Conservation (phyloP, 768 basidiomycete genomes). For the Boletellus sp. region DNA sequence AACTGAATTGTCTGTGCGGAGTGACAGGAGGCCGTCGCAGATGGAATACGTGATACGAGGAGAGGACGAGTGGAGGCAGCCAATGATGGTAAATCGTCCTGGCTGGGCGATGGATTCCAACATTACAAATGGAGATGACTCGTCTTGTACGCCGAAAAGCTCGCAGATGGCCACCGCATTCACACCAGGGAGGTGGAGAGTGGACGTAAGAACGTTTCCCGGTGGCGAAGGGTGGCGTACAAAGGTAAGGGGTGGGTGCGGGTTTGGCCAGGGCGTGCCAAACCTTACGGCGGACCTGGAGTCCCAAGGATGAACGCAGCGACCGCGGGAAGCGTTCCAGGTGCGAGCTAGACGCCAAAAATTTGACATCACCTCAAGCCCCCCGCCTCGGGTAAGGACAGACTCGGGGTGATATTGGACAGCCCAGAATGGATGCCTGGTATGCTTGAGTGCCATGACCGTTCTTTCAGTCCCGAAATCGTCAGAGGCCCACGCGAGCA, state of each 20-base stretch:
- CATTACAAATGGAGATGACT: conserved; percentile 59
- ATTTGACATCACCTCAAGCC: conserved; percentile 63
- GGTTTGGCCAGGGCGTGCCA: conserved; percentile 58
- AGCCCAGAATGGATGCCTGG: conserved; percentile 70
- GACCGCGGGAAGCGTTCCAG: conserved; percentile 46
- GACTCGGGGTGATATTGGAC: conserved; percentile 92
- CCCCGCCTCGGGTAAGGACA: conserved; percentile 65
- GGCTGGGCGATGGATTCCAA: conserved; percentile 77
- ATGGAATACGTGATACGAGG: conserved; percentile 57
- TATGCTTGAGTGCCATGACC: conserved; percentile 72
- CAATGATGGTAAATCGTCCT: conserved; percentile 72
- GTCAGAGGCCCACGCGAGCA: conserved; percentile 72
- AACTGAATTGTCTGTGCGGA: conserved; percentile 38
- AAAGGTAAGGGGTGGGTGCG: conserved; percentile 22
- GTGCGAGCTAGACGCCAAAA: conserved; percentile 67
- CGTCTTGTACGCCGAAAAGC: conserved; percentile 54
- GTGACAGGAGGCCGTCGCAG: conserved; percentile 44
- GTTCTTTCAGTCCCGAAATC: conserved; percentile 62
- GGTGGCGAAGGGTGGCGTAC: conserved; percentile 15
- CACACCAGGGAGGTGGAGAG: conserved; percentile 43
- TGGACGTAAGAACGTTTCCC: conserved; percentile 35
- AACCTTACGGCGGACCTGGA: conserved; percentile 33
- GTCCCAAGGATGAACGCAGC: conserved; percentile 43
- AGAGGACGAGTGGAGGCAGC: conserved; percentile 50
- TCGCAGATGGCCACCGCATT: conserved; percentile 53